These are phyloP conservation scores for Xeromyces bisporus DNA, from an alignment of 495 filamentous ascomycete genomes.

Conservation along the genomic window DNA sequence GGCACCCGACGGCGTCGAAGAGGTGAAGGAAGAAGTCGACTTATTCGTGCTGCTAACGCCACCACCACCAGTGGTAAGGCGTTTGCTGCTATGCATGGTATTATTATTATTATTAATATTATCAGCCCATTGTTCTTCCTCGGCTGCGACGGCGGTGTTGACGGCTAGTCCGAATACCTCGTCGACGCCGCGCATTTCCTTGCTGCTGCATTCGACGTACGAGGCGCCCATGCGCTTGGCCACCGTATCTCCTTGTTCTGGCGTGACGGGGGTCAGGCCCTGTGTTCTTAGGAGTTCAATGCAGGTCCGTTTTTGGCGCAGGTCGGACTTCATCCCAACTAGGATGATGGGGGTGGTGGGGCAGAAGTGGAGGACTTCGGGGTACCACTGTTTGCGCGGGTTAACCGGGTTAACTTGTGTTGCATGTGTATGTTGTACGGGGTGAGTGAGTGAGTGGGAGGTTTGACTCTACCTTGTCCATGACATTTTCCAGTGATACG, in stretches of 20 bases:
- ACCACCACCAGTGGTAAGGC: slow-evolving; percentile 5
- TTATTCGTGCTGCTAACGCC: background rate
- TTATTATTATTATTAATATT: slow-evolving; percentile 2
- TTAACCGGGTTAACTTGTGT: slow-evolving; percentile 2
- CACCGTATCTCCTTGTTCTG: slow-evolving; percentile 72
- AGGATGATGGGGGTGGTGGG: slow-evolving; percentile 91
- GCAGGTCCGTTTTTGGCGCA: slow-evolving; percentile 83
- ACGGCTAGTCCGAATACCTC: slow-evolving; percentile 88
- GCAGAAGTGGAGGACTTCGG: slow-evolving; percentile 97
- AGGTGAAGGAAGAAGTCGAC: background rate
- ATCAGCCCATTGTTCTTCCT: slow-evolving; percentile 22
- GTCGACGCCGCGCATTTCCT: slow-evolving; percentile 89
- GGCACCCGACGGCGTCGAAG: too few species aligned
- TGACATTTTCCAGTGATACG: slow-evolving; percentile 91
- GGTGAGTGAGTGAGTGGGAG: background rate
- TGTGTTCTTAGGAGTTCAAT: slow-evolving; percentile 97
- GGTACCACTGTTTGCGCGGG: slow-evolving; percentile 64
- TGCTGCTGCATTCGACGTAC: slow-evolving; percentile 96
- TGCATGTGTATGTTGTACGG: too few species aligned
- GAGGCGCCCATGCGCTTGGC: slow-evolving; percentile 81
- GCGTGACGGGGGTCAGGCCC: slow-evolving; percentile 84
- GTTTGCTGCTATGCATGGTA: slow-evolving; percentile 10
- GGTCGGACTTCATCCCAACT: slow-evolving; percentile 88
- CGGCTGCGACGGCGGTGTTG: slow-evolving; percentile 53
- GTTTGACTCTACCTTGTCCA: slow-evolving; percentile 67